phyloP scores from a whole-genome alignment of 225 moss, liverwort and hornwort genomes.

The Climacium dendroides region DNA sequence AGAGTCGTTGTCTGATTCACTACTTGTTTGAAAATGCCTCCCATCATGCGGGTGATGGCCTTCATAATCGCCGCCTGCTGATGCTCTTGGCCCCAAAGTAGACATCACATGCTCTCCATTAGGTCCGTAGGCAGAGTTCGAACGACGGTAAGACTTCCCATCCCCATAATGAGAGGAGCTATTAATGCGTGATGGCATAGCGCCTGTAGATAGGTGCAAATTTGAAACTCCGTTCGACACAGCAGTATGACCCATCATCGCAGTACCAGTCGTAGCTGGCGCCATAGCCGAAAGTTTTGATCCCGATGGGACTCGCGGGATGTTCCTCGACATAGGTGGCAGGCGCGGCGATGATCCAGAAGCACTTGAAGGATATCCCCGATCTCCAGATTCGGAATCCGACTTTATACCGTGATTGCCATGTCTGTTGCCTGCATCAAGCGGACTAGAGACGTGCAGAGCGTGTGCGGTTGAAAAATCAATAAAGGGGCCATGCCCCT shows the following conservation, averaged over 20 bases:
- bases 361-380: slow-evolving; percentile 2
- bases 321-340: slow-evolving; percentile 33
- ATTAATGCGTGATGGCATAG: slow-evolving; percentile 3
- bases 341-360: slow-evolving; percentile 27
- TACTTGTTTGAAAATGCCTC: slow-evolving; percentile 40
- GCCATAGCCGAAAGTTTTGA: slow-evolving; percentile 36
- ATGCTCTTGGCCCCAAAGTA: not conserved
- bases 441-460: not conserved
- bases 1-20: slow-evolving; percentile 77
- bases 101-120: slow-evolving; percentile 37
- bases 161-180: slow-evolving; percentile 21
- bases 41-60: slow-evolving; percentile 13
- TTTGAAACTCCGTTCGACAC: slow-evolving; percentile 25
- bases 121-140: slow-evolving; percentile 17
- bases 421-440: slow-evolving; percentile 8
- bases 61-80: slow-evolving; percentile 14
- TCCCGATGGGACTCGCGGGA: slow-evolving; percentile 31
- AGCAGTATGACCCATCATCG: slow-evolving; percentile 8
- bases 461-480: slow-evolving; percentile 5
- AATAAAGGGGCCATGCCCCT: not conserved
- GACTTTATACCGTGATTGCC: not conserved
- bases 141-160: slow-evolving; percentile 12
- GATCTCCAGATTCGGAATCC: slow-evolving; percentile 23
- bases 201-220: slow-evolving; percentile 6
- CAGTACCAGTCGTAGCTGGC: slow-evolving; percentile 8